These are phyloP conservation scores for Geranium incanum DNA, from an alignment of 441 rosid species.

Conservation along the genomic window DNA sequence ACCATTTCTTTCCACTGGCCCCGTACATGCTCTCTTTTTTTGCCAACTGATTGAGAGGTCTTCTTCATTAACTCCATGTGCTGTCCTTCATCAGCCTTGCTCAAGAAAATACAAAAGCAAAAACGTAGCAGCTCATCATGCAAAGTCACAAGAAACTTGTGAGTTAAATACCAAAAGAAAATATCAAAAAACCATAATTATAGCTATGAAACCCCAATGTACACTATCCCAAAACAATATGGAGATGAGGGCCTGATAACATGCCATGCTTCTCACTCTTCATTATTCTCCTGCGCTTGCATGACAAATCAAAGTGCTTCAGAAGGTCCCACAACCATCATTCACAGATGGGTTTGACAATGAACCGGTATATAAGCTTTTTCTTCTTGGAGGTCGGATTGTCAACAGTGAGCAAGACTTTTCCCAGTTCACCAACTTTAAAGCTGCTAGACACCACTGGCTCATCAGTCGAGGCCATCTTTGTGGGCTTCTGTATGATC, in stretches of 20 bases:
- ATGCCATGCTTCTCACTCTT: background rate
- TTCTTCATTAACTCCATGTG: background rate
- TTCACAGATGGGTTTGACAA: constrained; percentile 44
- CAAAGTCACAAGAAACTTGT: background rate
- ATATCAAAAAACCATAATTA: background rate
- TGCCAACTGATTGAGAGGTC: no score
- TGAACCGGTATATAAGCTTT: constrained; percentile 84
- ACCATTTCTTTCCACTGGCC: background rate
- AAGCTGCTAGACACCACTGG: constrained; percentile 55
- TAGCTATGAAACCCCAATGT: background rate
- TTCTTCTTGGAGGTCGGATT: constrained; percentile 79
- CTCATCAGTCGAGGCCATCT: constrained; percentile 52
- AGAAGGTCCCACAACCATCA: constrained; percentile 18
- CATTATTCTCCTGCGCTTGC: constrained; percentile 13
- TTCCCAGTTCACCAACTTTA: constrained; percentile 66
- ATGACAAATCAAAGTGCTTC: background rate
- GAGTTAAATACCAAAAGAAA: background rate
- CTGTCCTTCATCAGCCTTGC: background rate
- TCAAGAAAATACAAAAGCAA: background rate
- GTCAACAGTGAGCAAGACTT: constrained; percentile 64
- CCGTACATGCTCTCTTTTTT: no score
- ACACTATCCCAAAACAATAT: background rate
- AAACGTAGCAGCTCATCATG: no score
- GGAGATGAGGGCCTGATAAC: background rate
- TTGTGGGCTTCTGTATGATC: constrained; percentile 62